These are phyloP conservation scores for Rhizoclosmatium globosum DNA, from an alignment of 192 early-diverging fungal genomes.

Conservation along the genomic window DNA sequence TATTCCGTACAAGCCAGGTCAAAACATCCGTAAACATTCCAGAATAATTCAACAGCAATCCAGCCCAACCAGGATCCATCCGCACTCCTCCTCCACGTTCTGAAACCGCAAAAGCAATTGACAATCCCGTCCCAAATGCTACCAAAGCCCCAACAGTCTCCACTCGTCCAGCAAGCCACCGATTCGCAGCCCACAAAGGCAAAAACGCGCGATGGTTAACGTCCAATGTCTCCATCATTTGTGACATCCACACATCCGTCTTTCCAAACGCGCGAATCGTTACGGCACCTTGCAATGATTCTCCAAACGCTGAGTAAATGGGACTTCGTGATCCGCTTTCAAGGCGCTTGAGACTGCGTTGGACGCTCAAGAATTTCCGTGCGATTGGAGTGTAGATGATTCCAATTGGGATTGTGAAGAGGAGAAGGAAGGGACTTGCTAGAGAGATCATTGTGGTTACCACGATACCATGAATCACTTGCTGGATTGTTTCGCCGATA, in stretches of 20 bases:
- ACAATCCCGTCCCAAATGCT: slow-evolving; percentile 71
- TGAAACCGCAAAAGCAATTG: slow-evolving; percentile 32
- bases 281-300: slow-evolving; percentile 38
- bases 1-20: slow-evolving; percentile 40
- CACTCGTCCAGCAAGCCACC: slow-evolving; percentile 66
- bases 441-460: slow-evolving; percentile 26
- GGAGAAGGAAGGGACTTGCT: slow-evolving; percentile 31
- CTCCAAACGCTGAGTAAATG: slow-evolving; percentile 54
- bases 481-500: slow-evolving; percentile 41
- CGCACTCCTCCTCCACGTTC: neutral
- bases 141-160: slow-evolving; percentile 82
- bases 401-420: slow-evolving; percentile 34
- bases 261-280: slow-evolving; percentile 52
- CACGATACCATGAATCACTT: slow-evolving; percentile 26
- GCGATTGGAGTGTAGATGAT: slow-evolving; percentile 80
- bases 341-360: slow-evolving; percentile 66
- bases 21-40: slow-evolving; percentile 81
- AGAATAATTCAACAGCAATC: slow-evolving; percentile 85
- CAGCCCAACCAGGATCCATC: slow-evolving; percentile 87
- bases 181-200: slow-evolving; percentile 86
- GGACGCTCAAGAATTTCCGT: slow-evolving; percentile 55
- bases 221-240: slow-evolving; percentile 49
- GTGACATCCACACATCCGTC: slow-evolving; percentile 9
- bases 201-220: slow-evolving; percentile 88
- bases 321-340: slow-evolving; percentile 72